Base-by-base conservation (phyloP, 768 basidiomycete species). In the Boletus sp. region DNA sequence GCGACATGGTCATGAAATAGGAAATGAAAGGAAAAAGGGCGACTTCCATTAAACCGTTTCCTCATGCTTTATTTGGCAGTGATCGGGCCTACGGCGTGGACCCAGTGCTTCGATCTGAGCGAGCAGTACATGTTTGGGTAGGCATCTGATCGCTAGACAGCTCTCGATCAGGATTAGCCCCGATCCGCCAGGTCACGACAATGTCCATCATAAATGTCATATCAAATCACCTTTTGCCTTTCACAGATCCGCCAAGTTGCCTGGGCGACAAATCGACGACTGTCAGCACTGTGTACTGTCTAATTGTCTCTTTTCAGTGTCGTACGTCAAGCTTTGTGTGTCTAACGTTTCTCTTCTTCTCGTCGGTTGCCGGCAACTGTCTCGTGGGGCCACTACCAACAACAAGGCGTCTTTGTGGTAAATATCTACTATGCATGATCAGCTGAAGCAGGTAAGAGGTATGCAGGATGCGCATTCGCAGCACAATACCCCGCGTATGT, bases 401-500 rank as follows among this genome's bases (percentile, higher is more conserved):
- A 28, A 17, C 57, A 47, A 36, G 44, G 40, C 18, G 35, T 18
- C 37, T 35, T 40, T 41, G 32, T 48, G 18, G 37, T 52, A 17
- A 47, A 46, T 47, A 18, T 36, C 44, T 12, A 24, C 42, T 5
- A 56, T 61, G 59, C 29, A 36, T 9, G 49, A 49, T 30, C 18
- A 51, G 37, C 15, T 46, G 9, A 52, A 47, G 14, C 52, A 50
- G 41, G 33, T 18, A 11, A 44, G 10, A 20, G 44, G 41, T 18
- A 40, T 28, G 5, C 51, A 48, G 46, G 54, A 57, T 24, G 47
- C 35, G 5, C 32, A 57, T 50, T 28, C 59, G 15, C 56, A 48
- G 11, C n/a, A 47, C 45, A 41, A 57, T 42, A 45, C 49, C 9
- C 44, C 58, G n/a, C 29, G 67, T 70, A 65, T 47, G 69, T 57